Evolutionary conservation across 202 grass and related monocot species (phyloP), one percentile per base, ranked within the genome.

Genomic region (Setaria viridis): DNA sequence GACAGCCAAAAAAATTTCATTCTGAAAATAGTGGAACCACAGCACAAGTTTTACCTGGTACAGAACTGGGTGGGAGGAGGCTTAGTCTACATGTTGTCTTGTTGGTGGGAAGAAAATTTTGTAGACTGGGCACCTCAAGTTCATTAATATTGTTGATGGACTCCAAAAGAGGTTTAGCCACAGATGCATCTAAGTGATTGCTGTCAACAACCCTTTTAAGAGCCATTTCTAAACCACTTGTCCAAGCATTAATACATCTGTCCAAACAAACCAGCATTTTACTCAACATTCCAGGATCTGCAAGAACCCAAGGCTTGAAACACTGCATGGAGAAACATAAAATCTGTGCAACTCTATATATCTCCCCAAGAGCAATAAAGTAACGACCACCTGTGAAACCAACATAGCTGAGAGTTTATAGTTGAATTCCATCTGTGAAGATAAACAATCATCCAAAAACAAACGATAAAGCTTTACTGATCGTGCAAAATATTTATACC

Each of bases 301-400:
- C 48, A 84, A 94, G 70, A 74, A 92, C 80, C 93, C 93, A 94
- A 75, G 93, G 83, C 76, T 92, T 92, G 75, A 90, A 95, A 81
- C 39, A 62, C 43, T 71, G 68, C 70, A 88, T 51, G 16, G 88
- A 92, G 56, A 87, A 83, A 65, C 60, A 45, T 70, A 95, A 70
- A 21, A 92, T 81, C 51, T 76, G 76, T 46, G 83, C 80, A 74
- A 92, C 88, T 88, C 90, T 88, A 34, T 90, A 90, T 49, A 95
- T 82, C 80, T 95, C 93, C 53, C 85, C 93, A 71, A 95, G 85
- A 80, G 93, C 85, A 78, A 94, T 43, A 63, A 94, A 90, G 78
- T 70, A 90, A 68, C 85, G 59, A 56, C 14, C 88, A 81, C 86
- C 87, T 92, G 67, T 62, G 65, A 46, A 85, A 77, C 39, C 60